Base-by-base conservation (phyloP, 2,329 filamentous ascomycete species). In the Bipolaris oryzae region DNA sequence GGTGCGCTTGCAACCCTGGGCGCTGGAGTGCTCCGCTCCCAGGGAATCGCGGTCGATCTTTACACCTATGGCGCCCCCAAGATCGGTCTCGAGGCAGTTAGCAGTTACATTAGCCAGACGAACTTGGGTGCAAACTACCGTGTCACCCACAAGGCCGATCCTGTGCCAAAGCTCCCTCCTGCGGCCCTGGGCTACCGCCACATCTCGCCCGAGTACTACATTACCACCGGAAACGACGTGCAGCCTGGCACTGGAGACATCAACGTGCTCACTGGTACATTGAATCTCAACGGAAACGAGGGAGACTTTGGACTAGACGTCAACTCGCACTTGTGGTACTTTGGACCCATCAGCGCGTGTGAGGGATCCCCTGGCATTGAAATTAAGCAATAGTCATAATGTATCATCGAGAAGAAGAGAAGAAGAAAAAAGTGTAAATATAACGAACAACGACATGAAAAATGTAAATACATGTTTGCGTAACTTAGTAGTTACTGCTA, bases 11-110 rank as follows among this genome's bases (percentile, higher is more conserved):
- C 83, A 37, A 85, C 83, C 6, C 71, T 91, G 4, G 87, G 81
- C 0, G 84, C 81, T 0, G 84, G 81, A 0, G 80, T 84, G 62
- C 75, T 89, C 18, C 82, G 87, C 44, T 71, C 72, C 5, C 67
- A 71, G 9, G 85, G 82, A 39, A 74, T 76, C 56, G 61, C 75
- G 1, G 73, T 79, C 48, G 85, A 88, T 63, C 66, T 90, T 41
- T 89, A 87, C 79, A 87, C 84, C 1, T 91, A 84, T 76, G 89
- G 89, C 58, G 81, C 84, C 16, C 89, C 89, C 1, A 87, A 87
- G 43, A 80, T 87, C 16, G 89, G 87, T 57, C 87, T 89, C 73
- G 67, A 71, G 2, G 78, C 72, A 16, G 81, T 89, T 55, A 81
- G 80, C 50, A 69, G 78, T 49, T 87, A 81, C 68, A 77, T 90